Evolutionary conservation across 2,329 filamentous ascomycete species (phyloP).

Genomic region (Hirsutella minnesotensis): DNA sequence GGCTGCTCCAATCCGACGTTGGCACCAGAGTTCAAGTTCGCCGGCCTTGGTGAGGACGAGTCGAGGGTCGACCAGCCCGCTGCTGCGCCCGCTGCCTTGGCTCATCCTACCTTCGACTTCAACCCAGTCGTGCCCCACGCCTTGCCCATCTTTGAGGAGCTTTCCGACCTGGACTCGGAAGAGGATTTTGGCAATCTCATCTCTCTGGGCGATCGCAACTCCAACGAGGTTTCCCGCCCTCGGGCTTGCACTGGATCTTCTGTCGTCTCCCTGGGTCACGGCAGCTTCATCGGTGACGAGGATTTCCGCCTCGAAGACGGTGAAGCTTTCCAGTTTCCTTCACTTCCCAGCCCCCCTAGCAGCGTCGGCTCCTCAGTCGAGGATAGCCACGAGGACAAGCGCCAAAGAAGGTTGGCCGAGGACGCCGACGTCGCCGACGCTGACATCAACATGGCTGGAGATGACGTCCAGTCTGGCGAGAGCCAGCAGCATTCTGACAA

Average conservation of each 20-base stretch:
- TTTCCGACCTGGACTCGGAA: slow-evolving; percentile 84
- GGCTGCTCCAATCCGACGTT: slow-evolving; percentile 34
- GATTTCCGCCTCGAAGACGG: slow-evolving; percentile 66
- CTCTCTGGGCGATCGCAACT: slow-evolving; percentile 40
- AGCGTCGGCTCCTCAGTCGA: slow-evolving; percentile 16
- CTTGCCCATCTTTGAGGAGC: slow-evolving; percentile 67
- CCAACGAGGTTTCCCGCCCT: slow-evolving; percentile 56
- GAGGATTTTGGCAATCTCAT: slow-evolving; percentile 70
- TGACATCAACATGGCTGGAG: slow-evolving; percentile 29
- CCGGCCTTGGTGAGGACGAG: slow-evolving; percentile 53
- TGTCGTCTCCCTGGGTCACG: slow-evolving; percentile 58
- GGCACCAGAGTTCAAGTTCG: slow-evolving; percentile 52
- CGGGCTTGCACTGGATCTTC: slow-evolving; percentile 57
- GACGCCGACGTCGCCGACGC: slow-evolving; percentile 16
- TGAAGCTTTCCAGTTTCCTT: slow-evolving; percentile 45
- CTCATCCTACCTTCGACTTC: slow-evolving; percentile 38
- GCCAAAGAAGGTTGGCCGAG: slow-evolving; percentile 33
- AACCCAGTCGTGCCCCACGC: slow-evolving; percentile 37
- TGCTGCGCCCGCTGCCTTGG: slow-evolving; percentile 20
- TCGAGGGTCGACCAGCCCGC: slow-evolving; percentile 26
- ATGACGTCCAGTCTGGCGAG: slow-evolving; percentile 20
- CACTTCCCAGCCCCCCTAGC: slow-evolving; percentile 48
- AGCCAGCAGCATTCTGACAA: slow-evolving; percentile 24
- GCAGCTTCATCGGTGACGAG: slow-evolving; percentile 64
- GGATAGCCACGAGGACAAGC: slow-evolving; percentile 44